Percentiles rank a stretch among this genome's conserved stretches.
Evolutionary conservation across 805 yeast genomes (phyloP).

Genomic region (Wickerhamia fluorescens): DNA sequence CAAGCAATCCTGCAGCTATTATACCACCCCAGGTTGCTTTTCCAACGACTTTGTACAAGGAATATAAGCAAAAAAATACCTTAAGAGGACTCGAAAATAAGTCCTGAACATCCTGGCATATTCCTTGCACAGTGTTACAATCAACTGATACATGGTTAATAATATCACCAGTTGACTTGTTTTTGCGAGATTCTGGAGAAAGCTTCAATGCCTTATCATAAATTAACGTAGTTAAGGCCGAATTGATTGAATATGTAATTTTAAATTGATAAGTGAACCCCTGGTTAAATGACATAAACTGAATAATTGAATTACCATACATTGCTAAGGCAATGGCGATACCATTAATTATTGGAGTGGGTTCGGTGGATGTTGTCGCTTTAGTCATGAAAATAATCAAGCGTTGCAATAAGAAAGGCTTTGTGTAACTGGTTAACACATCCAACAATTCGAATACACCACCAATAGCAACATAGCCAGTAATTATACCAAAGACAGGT

Average conservation of each 20-base stretch:
- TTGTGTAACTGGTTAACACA: slow-evolving; percentile 14
- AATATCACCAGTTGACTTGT: slow-evolving; percentile 28
- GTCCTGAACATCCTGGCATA: slow-evolving; percentile 13
- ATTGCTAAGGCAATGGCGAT: slow-evolving; percentile 16
- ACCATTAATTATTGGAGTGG: slow-evolving; percentile 22
- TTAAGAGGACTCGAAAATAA: slow-evolving; percentile 18
- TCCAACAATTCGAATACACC: slow-evolving; percentile 16
- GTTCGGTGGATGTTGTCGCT: slow-evolving; percentile 6
- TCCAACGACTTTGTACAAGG: slow-evolving; percentile 29
- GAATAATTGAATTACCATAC: slow-evolving; percentile 18
- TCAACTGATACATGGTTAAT: slow-evolving; percentile 28
- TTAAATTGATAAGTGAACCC: slow-evolving; percentile 8
- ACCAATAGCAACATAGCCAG: slow-evolving; percentile 7
- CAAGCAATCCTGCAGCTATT: slow-evolving; percentile 21
- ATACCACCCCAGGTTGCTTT: slow-evolving; percentile 32
- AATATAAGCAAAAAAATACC: slow-evolving; percentile 18
- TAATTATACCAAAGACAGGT: slow-evolving; percentile 13
- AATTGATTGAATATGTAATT: slow-evolving; percentile 10
- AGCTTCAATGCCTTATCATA: slow-evolving; percentile 22
- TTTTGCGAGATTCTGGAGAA: slow-evolving; percentile 25
- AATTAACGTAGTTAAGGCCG: slow-evolving; percentile 18
- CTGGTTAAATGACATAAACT: slow-evolving; percentile 18
- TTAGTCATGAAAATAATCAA: slow-evolving; percentile 21
- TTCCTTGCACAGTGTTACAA: slow-evolving; percentile 10
- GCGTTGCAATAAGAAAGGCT: slow-evolving; percentile 24